Percentiles rank a stretch among this genome's conserved stretches.
Evolutionary conservation across 441 rosid species (phyloP).

Genomic region (Hura crepitans): DNA sequence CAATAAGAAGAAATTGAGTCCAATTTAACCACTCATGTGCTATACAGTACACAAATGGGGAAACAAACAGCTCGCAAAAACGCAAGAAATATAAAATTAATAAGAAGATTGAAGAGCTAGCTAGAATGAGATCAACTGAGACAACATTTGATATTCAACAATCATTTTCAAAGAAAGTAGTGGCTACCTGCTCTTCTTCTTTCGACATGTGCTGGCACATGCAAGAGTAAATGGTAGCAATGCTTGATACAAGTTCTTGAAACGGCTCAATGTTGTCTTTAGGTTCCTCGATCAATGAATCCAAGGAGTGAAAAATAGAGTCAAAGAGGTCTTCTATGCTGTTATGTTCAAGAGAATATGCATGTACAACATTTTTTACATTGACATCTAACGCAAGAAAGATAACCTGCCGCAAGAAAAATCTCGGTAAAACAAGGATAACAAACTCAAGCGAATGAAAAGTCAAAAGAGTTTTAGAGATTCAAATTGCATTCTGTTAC

Average conservation of each 20-base stretch:
- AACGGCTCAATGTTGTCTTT: conserved; percentile 28
- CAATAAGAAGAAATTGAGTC: neutral
- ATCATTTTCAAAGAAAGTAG: conserved; percentile 11
- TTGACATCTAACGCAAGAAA: conserved; percentile 51
- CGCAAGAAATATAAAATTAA: neutral
- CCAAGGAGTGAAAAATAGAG: conserved; percentile 41
- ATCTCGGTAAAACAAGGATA: neutral
- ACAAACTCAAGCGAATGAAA: conserved; percentile 10
- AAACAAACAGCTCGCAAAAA: neutral
- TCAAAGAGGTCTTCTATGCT: conserved; percentile 43
- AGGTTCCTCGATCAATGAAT: conserved; percentile 33
- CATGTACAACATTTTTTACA: conserved; percentile 44
- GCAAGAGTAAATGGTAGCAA: conserved; percentile 46
- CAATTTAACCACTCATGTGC: neutral
- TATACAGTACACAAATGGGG: neutral
- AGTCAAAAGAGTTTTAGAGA: neutral
- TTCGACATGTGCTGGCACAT: conserved; percentile 62
- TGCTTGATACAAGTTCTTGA: conserved; percentile 44
- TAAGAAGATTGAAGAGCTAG: neutral
- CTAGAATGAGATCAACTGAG: neutral
- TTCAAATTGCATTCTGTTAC: neutral
- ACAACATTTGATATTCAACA: neutral
- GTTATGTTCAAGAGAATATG: conserved; percentile 65
- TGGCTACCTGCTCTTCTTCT: conserved; percentile 70
- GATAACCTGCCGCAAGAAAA: conserved; percentile 51